Percentiles rank a stretch among this genome's conserved stretches.
Evolutionary conservation across 1,284 basidiomycete genomes (phyloP).

Genomic region (Rhodotorula glutinis): DNA sequence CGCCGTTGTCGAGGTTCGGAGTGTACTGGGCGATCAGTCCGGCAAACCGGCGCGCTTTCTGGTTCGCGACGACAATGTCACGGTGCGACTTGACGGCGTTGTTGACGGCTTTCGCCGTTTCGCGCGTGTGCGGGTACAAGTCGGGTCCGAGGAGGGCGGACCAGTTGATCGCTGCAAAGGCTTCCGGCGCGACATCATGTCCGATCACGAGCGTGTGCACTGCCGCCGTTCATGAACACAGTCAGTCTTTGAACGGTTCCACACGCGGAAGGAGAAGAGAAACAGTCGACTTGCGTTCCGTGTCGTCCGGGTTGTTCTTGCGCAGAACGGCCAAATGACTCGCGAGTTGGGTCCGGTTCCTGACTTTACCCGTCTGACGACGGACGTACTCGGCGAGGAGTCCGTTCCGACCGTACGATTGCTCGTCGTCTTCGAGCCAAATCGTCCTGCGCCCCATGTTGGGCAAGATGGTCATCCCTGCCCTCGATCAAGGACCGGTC

Average conservation of each 20-base stretch:
- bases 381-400: constrained; percentile 23
- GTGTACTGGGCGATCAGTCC: neutral
- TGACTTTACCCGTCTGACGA: constrained; percentile 20
- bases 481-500: no score
- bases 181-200: neutral
- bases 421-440: constrained; percentile 6
- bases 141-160: constrained; percentile 20
- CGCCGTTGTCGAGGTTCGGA: neutral
- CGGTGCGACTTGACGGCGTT: constrained; percentile 9
- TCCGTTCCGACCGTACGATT: constrained; percentile 16
- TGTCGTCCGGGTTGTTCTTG: constrained; percentile 8
- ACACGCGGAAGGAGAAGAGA: neutral
- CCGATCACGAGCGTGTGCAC: constrained; percentile 11
- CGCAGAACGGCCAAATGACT: constrained; percentile 9
- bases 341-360: constrained; percentile 10
- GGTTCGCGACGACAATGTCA: constrained; percentile 1
- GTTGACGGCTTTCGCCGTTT: neutral
- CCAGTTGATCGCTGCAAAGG: constrained; percentile 7
- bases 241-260: neutral
- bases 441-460: constrained; percentile 16
- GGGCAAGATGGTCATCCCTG: constrained; percentile 12
- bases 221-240: neutral
- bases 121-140: neutral
- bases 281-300: neutral
- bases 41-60: neutral